Evolutionary conservation across 179 eudicot species (phyloP).

Genomic region (Patellifolia procumbens): DNA sequence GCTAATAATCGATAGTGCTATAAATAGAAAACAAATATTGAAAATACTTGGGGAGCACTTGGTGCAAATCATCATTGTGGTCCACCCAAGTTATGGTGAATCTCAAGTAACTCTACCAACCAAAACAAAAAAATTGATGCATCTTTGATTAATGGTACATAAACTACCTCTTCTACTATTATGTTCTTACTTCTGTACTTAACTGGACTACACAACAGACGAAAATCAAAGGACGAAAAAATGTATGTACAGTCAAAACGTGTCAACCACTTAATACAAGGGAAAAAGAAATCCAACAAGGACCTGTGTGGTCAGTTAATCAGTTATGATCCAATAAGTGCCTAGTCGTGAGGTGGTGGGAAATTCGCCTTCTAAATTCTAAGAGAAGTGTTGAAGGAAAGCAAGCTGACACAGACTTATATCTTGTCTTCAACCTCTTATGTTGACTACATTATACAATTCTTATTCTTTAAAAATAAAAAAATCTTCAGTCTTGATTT

Average conservation of each 20-base stretch:
- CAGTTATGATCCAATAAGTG: not conserved
- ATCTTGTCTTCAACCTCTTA: not conserved
- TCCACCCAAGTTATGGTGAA: not conserved
- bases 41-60: not conserved
- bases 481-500: too few species aligned
- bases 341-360: not conserved
- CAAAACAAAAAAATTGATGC: not conserved
- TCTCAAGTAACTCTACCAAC: not conserved
- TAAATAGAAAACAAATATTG: not conserved
- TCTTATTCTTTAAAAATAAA: too few species aligned
- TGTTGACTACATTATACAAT: too few species aligned
- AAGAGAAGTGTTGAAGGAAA: too few species aligned
- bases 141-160: not conserved
- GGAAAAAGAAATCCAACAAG: not conserved
- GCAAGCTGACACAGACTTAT: not conserved
- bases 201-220: not conserved
- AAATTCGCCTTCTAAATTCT: too few species aligned
- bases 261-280: not conserved
- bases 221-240: not conserved
- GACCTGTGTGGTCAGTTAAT: not conserved
- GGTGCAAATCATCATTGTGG: not conserved
- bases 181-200: not conserved
- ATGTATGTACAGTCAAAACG: not conserved
- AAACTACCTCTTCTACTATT: not conserved
- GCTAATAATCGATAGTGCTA: not conserved